Percentiles rank a stretch among this genome's conserved stretches.
These are phyloP conservation scores for Leucaena leucocephala DNA, from an alignment of 306 rosid species.

Conservation along the genomic window DNA sequence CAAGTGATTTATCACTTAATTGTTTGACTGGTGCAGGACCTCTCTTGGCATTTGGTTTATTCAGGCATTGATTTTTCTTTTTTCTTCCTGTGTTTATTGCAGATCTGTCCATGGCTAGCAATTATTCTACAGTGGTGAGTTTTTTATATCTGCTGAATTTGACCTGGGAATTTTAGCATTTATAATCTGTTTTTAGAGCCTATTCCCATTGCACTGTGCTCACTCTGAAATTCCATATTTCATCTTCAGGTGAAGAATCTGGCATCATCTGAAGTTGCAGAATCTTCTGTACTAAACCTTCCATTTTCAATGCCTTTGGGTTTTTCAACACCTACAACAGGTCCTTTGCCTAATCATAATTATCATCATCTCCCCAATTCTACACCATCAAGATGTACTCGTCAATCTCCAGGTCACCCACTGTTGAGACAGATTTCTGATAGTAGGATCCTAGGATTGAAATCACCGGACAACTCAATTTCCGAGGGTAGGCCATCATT, in stretches of 20 bases:
- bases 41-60: conserved; percentile 23
- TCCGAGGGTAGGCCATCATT: conserved; percentile 84
- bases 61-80: conserved; percentile 46
- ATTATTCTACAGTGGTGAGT: conserved; percentile 71
- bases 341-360: conserved; percentile 52
- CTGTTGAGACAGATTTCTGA: conserved; percentile 83
- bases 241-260: conserved; percentile 63
- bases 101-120: conserved; percentile 76
- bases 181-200: conserved; percentile 30
- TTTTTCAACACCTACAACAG: conserved; percentile 56
- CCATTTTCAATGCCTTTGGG: conserved; percentile 63
- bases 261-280: conserved; percentile 46
- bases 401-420: conserved; percentile 78
- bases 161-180: conserved; percentile 35
- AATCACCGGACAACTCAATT: conserved; percentile 79
- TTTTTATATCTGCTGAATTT: conserved; percentile 38
- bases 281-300: conserved; percentile 57
- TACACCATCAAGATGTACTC: conserved; percentile 69
- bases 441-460: conserved; percentile 68
- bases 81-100: conserved; percentile 46
- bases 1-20: conserved; percentile 8
- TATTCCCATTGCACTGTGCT: conserved; percentile 27
- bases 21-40: conserved; percentile 9
- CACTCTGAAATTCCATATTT: conserved; percentile 25
- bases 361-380: conserved; percentile 59